These are phyloP conservation scores for Fusarium sambucinum DNA, from an alignment of 2,329 filamentous ascomycete genomes.

Conservation along the genomic window DNA sequence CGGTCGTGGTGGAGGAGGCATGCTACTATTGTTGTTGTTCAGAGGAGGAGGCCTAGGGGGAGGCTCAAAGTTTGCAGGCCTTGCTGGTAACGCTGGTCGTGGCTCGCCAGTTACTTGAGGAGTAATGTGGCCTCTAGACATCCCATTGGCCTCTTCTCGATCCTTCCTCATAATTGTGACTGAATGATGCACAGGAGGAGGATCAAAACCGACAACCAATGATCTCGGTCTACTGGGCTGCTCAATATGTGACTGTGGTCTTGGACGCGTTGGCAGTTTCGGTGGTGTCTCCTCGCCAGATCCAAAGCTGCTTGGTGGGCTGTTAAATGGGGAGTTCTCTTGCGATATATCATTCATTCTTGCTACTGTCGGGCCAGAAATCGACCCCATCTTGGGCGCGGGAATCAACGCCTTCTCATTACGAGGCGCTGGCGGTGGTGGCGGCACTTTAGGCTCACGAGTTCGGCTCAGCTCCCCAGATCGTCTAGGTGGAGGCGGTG, in stretches of 20 bases:
- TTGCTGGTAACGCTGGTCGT: constrained; percentile 63
- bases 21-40: constrained; percentile 36
- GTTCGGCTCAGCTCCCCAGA: constrained; percentile 70
- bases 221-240: constrained; percentile 40
- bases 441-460: constrained; percentile 57
- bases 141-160: constrained; percentile 59
- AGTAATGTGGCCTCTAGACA: constrained; percentile 53
- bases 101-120: constrained; percentile 59
- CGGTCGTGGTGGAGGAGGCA: constrained; percentile 60
- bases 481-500: constrained; percentile 72
- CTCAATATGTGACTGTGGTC: constrained; percentile 55
- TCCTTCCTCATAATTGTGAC: constrained; percentile 60
- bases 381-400: constrained; percentile 33
- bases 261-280: constrained; percentile 62
- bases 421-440: constrained; percentile 82
- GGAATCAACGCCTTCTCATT: constrained; percentile 72
- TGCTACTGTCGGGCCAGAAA: constrained; percentile 31
- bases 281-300: constrained; percentile 65
- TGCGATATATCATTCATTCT: constrained; percentile 47
- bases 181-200: constrained; percentile 65
- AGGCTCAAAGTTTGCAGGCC: constrained; percentile 55
- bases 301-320: constrained; percentile 80
- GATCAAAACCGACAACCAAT: constrained; percentile 57
- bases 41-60: constrained; percentile 32
- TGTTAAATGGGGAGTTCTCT: constrained; percentile 83